phyloP scores from a whole-genome alignment of 306 rosid genomes.

The Geum urbanum region DNA sequence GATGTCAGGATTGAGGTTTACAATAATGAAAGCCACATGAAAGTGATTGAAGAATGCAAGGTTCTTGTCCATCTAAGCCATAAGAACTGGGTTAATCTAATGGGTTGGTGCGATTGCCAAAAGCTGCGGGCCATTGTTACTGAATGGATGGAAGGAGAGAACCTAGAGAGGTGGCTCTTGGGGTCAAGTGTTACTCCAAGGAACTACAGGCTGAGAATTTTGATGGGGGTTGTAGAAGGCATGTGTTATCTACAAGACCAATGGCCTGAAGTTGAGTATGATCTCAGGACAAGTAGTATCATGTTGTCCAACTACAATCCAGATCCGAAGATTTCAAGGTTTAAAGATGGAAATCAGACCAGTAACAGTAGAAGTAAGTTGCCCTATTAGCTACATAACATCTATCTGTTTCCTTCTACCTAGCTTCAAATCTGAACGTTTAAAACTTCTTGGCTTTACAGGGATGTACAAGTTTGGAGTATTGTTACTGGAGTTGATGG shows the following conservation, averaged over 20 bases:
- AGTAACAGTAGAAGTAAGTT: conserved; percentile 41
- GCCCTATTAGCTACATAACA: neutral
- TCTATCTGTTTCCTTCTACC: conserved; percentile 2
- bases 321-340: conserved; percentile 61
- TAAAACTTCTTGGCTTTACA: conserved; percentile 14
- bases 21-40: conserved; percentile 23
- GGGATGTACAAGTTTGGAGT: conserved; percentile 54
- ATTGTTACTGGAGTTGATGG: conserved; percentile 46
- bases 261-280: conserved; percentile 68
- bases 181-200: conserved; percentile 38
- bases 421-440: neutral
- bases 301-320: conserved; percentile 35
- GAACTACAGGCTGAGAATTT: conserved; percentile 54
- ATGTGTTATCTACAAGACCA: conserved; percentile 49
- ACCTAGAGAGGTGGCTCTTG: conserved; percentile 46
- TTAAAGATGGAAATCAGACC: conserved; percentile 43
- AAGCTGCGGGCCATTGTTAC: conserved; percentile 48
- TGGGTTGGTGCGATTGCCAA: conserved; percentile 63
- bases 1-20: conserved; percentile 64
- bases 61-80: conserved; percentile 49
- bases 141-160: conserved; percentile 46
- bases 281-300: conserved; percentile 48
- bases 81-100: conserved; percentile 42
- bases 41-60: conserved; percentile 47
- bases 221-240: conserved; percentile 52